Base-by-base conservation (phyloP, 352 stramenopile species). In the Pythium biforme region DNA sequence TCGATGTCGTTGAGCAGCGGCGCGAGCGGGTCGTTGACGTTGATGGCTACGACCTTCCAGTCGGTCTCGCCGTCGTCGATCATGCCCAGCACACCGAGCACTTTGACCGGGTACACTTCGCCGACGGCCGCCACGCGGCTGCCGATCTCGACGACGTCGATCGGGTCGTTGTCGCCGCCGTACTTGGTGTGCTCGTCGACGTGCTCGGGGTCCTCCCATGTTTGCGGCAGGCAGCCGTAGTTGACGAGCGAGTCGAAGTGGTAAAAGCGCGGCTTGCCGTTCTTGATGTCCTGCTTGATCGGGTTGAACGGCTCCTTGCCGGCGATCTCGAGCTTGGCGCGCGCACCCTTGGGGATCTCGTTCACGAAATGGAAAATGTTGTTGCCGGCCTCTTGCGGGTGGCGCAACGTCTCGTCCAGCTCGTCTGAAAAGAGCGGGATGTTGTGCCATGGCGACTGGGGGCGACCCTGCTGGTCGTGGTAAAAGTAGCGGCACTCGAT, bases 11-110 rank as follows among this genome's bases (percentile, higher is more conserved):
- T 93, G 59, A 99, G 83, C 65, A 98, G 69, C 15, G 76, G 72
- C 17, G 97, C 97, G 40, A 99, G 80, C 52, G 97, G 95, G 82
- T 99, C 97, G 52, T 98, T 91, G 8, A 87, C 84, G 65, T 92
- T 89, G 76, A 99, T 98, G 51, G 92, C 96, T 73, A 99, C 90
- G 65, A 99, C 89, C 86, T 99, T 99, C 97, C 97, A 99, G 83
- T 99, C 98, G 62, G 98, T 97, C 80, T 99, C 98, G 48, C 97
- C 96, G 70, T 99, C 89, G 78, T 99, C 98, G 73, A 99, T 99
- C 96, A 99, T 99, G 54, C 91, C 97, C 46, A 99, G 75, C 48
- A 98, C 91, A 57, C 98, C 98, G 10, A 99, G 79, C 46, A 97
- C 80, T 73, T 99, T 99, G 62, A 99, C 96, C 20, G 90, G 82